Evolutionary conservation across 2,329 filamentous ascomycete genomes (phyloP).

Genomic region (Sclerotinia minor): DNA sequence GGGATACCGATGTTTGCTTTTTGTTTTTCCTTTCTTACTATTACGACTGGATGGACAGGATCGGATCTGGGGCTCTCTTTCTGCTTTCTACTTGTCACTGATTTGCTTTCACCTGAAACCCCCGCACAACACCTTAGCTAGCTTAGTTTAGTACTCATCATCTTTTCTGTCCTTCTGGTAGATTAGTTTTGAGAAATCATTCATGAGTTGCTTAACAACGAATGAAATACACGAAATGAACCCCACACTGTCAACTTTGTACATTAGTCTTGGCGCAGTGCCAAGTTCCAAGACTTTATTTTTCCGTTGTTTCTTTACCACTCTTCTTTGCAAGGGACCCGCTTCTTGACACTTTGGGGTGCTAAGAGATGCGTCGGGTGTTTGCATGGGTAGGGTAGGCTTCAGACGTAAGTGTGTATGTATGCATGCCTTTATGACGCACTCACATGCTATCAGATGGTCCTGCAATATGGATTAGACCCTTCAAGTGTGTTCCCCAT

Average conservation of each 20-base stretch:
- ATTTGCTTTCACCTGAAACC: constrained; percentile 11
- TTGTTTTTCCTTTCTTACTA: constrained; percentile 20
- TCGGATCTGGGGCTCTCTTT: constrained; percentile 8
- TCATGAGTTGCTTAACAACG: constrained; percentile 23
- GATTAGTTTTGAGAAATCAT: not conserved
- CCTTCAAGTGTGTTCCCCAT: no score
- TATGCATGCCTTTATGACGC: no score
- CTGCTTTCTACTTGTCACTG: constrained; percentile 3
- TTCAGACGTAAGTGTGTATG: no score
- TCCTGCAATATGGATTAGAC: no score
- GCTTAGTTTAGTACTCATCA: constrained; percentile 7
- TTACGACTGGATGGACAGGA: constrained; percentile 3
- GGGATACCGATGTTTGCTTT: constrained; percentile 23
- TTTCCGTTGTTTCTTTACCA: not conserved
- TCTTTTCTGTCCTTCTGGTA: constrained; percentile 17
- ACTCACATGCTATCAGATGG: no score
- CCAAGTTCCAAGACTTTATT: not conserved
- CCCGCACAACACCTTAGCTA: constrained; percentile 17
- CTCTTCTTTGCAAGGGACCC: no score
- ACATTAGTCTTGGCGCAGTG: not conserved
- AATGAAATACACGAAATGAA: constrained; percentile 21
- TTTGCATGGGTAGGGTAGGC: no score
- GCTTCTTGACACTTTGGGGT: not conserved
- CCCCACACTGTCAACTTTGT: not conserved
- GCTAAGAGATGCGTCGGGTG: no score